Conservation (phyloP, 805 yeast genomes). For the Myxozyma udenii region DNA sequence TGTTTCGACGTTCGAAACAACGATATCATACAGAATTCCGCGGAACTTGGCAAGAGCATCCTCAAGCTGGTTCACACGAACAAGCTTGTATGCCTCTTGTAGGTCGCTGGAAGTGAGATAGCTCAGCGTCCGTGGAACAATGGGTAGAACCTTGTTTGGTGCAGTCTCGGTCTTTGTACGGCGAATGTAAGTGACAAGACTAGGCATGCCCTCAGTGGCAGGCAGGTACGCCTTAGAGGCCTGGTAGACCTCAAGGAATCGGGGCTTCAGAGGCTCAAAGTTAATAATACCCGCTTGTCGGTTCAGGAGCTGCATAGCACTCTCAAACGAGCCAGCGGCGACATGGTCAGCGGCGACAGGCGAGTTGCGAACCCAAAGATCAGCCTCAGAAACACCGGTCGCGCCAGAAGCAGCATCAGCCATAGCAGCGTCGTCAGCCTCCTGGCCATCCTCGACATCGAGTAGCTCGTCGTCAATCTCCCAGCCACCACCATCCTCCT, state of each 20-base stretch:
- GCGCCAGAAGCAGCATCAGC: constrained; percentile 51
- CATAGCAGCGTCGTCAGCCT: constrained; percentile 49
- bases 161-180: constrained; percentile 55
- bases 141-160: constrained; percentile 55
- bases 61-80: constrained; percentile 78
- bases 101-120: constrained; percentile 56
- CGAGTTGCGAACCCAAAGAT: constrained; percentile 82
- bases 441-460: constrained; percentile 45
- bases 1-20: constrained; percentile 65
- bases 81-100: constrained; percentile 73
- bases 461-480: constrained; percentile 43
- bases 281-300: constrained; percentile 83
- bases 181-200: constrained; percentile 66
- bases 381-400: constrained; percentile 53
- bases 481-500: constrained; percentile 33
- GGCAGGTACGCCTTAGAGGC: constrained; percentile 73
- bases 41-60: constrained; percentile 80
- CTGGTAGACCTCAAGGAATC: constrained; percentile 82
- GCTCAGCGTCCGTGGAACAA: constrained; percentile 65
- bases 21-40: constrained; percentile 68
- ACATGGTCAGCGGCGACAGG: constrained; percentile 87
- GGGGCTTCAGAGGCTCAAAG: constrained; percentile 79
- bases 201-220: constrained; percentile 69
- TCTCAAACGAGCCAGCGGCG: constrained; percentile 95
- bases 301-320: constrained; percentile 88